Evolutionary conservation across 2,329 filamentous ascomycete genomes (phyloP).

Genomic region (Sporothrix brasiliensis): DNA sequence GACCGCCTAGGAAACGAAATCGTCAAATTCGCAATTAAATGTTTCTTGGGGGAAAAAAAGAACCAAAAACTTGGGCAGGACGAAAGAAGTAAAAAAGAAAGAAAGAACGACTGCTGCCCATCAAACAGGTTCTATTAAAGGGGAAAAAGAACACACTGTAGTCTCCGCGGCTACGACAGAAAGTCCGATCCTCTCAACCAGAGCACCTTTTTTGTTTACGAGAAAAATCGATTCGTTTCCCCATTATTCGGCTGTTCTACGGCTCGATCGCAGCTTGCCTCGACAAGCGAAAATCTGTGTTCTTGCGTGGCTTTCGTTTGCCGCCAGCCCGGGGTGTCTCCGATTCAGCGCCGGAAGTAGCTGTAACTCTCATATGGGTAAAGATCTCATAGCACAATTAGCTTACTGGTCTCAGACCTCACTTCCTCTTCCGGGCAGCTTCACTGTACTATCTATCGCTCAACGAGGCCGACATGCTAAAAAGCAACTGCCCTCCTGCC

Average conservation of each 20-base stretch:
- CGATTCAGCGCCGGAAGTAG: constrained; percentile 18
- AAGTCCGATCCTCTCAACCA: not conserved
- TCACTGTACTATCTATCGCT: not conserved
- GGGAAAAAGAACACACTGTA: not conserved
- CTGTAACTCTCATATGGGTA: not conserved
- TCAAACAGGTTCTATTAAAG: not conserved
- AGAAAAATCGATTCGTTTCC: too few relatives aligned
- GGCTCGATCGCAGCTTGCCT: not conserved
- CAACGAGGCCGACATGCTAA: constrained; percentile 14
- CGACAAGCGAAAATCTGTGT: not conserved
- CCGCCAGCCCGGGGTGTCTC: not conserved
- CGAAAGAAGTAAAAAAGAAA: not conserved
- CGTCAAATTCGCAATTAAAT: not conserved
- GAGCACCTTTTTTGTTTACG: not conserved
- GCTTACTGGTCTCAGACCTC: constrained; percentile 4
- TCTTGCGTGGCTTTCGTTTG: not conserved
- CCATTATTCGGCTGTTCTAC: not conserved
- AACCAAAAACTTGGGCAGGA: not conserved
- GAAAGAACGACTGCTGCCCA: not conserved
- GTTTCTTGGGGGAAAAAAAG: not conserved
- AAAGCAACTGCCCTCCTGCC: not conserved
- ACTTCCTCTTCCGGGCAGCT: constrained; percentile 12
- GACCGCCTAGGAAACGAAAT: not conserved
- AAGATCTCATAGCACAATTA: not conserved
- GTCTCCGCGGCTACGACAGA: not conserved